A percentile compares a stretch with the other conserved stretches of the same genome.
Conservation (phyloP, 1,284 basidiomycete species). For the Puccinia coronata region DNA sequence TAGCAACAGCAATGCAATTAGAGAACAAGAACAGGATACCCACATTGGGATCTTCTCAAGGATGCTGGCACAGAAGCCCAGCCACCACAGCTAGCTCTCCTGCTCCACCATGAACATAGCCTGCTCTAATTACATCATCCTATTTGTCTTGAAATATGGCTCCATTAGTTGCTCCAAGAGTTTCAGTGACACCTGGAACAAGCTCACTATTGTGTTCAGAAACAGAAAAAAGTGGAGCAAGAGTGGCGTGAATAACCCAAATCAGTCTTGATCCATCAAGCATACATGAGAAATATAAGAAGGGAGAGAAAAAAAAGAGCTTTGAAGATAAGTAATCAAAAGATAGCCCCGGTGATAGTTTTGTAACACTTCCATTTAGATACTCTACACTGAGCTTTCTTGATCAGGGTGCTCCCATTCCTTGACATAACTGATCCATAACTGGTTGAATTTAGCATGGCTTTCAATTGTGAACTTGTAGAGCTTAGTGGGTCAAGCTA, state of each 20-base stretch:
- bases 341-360: slow-evolving; percentile 52
- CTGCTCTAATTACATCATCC: slow-evolving; percentile 70
- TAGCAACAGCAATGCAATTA: slow-evolving; percentile 80
- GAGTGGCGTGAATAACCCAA: slow-evolving; percentile 66
- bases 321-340: slow-evolving; percentile 54
- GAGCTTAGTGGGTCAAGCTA: slow-evolving; percentile 70
- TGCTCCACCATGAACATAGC: slow-evolving; percentile 79
- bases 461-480: slow-evolving; percentile 73
- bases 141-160: slow-evolving; percentile 77
- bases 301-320: slow-evolving; percentile 47
- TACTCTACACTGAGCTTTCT: slow-evolving; percentile 53
- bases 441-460: slow-evolving; percentile 74
- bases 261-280: background rate
- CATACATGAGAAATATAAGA: background rate
- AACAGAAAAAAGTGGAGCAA: slow-evolving; percentile 73
- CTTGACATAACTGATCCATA: slow-evolving; percentile 60
- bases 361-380: slow-evolving; percentile 51
- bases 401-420: slow-evolving; percentile 55
- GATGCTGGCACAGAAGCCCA: slow-evolving; percentile 76
- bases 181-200: slow-evolving; percentile 69
- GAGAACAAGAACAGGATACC: slow-evolving; percentile 78
- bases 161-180: slow-evolving; percentile 72
- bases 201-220: slow-evolving; percentile 65
- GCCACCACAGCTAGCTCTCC: slow-evolving; percentile 78
- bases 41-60: slow-evolving; percentile 75